phyloP scores from a whole-genome alignment of 495 filamentous ascomycete species.

The Rhypophila decipiens region DNA sequence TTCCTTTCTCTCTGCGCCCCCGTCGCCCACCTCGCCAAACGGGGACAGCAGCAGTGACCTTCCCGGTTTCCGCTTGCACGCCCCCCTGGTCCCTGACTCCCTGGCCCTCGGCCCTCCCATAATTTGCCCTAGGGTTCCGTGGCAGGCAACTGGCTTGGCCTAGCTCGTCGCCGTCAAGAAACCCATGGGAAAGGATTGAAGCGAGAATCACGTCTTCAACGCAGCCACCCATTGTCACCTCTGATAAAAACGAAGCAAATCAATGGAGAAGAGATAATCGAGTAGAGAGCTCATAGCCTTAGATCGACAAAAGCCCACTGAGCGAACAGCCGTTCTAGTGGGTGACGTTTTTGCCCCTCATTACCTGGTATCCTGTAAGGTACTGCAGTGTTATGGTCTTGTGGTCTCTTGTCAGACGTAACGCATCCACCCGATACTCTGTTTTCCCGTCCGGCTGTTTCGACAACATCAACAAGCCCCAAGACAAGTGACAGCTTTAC shows the following conservation, averaged over 20 bases:
- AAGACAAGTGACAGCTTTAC: too few species aligned
- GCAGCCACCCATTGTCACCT: not conserved
- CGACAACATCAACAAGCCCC: too few species aligned
- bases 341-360: not conserved
- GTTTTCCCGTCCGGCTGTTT: too few species aligned
- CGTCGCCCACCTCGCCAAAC: not conserved
- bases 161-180: not conserved
- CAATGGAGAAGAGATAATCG: too few species aligned
- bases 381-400: not conserved
- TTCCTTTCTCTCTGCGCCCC: not conserved
- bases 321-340: not conserved
- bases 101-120: not conserved
- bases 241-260: too few species aligned
- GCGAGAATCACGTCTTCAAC: not conserved
- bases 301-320: not conserved
- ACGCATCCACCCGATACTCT: too few species aligned
- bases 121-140: not conserved
- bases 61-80: not conserved
- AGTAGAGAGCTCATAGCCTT: too few species aligned
- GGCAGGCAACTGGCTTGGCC: not conserved
- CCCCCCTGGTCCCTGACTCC: not conserved
- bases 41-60: constrained; percentile 9
- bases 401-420: too few species aligned
- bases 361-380: not conserved
- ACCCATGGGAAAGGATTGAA: not conserved